Percentiles rank a stretch among this genome's conserved stretches.
Evolutionary conservation across 176 grass and related monocot genomes (phyloP).

Genomic region (Ampelocalamus luodianensis): DNA sequence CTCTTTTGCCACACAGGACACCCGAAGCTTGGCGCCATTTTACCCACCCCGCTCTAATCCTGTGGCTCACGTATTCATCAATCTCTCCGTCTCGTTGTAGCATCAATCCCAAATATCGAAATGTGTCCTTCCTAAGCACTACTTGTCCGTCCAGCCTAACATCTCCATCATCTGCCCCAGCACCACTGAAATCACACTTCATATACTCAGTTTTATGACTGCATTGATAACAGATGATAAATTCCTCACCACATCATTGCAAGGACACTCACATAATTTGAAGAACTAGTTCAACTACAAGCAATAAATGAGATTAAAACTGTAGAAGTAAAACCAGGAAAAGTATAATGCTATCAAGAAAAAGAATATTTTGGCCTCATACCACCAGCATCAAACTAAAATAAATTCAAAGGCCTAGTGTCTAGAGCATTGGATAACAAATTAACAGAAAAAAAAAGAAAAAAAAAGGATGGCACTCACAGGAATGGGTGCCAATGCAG

Average conservation of each 20-base stretch:
- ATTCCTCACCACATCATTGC: neutral
- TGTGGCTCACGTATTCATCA: no score
- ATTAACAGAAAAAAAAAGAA: neutral
- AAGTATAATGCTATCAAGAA: neutral
- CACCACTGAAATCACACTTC: no score
- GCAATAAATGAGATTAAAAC: neutral
- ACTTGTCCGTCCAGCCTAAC: no score
- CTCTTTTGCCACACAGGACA: no score
- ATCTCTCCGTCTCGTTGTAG: no score
- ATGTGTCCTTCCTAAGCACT: no score
- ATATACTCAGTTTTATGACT: no score
- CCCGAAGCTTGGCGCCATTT: no score
- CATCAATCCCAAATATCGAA: no score
- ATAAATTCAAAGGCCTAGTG: neutral
- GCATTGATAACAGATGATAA: neutral
- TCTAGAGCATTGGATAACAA: slow-evolving; percentile 13
- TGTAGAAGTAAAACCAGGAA: neutral
- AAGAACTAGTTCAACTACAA: neutral
- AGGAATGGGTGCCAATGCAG: neutral
- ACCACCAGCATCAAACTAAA: slow-evolving; percentile 8
- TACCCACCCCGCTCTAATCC: no score
- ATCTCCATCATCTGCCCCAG: no score
- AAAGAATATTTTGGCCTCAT: neutral
- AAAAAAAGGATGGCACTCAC: neutral
- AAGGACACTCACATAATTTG: neutral